Evolutionary conservation across 2,329 filamentous ascomycete species (phyloP).

Genomic region (Ophiocordyceps sinensis): DNA sequence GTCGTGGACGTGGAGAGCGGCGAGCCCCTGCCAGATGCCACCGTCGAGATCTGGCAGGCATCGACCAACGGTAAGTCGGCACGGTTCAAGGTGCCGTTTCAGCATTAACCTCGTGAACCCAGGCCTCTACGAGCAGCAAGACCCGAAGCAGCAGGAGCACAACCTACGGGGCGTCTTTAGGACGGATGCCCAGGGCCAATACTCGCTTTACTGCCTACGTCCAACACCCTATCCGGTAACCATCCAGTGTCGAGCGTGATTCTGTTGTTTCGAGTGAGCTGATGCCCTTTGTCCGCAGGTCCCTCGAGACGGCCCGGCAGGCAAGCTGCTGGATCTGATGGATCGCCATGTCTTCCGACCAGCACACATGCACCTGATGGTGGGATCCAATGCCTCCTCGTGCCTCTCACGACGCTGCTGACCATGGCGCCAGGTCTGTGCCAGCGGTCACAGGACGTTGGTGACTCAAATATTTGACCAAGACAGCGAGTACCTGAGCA

Average conservation of each 20-base stretch:
- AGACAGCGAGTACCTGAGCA: slow-evolving; percentile 43
- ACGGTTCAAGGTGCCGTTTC: no score
- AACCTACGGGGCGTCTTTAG: slow-evolving; percentile 62
- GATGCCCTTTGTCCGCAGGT: slow-evolving; percentile 7
- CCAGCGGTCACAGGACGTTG: slow-evolving; percentile 49
- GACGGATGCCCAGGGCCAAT: slow-evolving; percentile 50
- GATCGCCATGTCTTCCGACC: slow-evolving; percentile 43
- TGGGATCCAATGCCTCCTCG: slow-evolving; percentile 8
- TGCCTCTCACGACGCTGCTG: not conserved
- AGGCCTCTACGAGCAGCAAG: slow-evolving; percentile 57
- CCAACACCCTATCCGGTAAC: slow-evolving; percentile 40
- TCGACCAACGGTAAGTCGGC: slow-evolving; percentile 54
- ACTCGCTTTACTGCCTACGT: slow-evolving; percentile 45
- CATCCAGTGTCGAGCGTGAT: not conserved
- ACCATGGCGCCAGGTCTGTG: slow-evolving; percentile 19
- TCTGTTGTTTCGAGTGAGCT: not conserved
- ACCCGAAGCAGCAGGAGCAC: slow-evolving; percentile 52
- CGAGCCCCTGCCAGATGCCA: slow-evolving; percentile 47
- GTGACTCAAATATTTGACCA: slow-evolving; percentile 63
- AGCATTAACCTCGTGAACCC: no score
- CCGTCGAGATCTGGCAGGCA: slow-evolving; percentile 68
- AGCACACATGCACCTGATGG: slow-evolving; percentile 46
- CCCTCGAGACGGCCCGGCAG: slow-evolving; percentile 36
- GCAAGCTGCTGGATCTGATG: slow-evolving; percentile 34
- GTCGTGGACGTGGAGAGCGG: slow-evolving; percentile 43